Conservation (phyloP, 23 red algal species). For the Gracilaria vermiculophylla region DNA sequence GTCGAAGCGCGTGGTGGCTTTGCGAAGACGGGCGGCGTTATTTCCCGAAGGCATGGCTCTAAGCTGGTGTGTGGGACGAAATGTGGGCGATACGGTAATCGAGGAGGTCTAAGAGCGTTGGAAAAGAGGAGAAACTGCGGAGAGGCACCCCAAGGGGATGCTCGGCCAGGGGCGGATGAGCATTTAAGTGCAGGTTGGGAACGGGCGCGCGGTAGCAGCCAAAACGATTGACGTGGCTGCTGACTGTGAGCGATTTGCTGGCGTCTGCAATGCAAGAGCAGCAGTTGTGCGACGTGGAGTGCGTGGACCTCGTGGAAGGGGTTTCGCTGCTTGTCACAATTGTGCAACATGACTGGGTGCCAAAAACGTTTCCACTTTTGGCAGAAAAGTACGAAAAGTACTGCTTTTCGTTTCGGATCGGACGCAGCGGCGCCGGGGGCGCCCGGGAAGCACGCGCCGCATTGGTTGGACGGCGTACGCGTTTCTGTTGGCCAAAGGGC, state of each 20-base stretch:
- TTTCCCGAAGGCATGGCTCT: slow-evolving; percentile 37
- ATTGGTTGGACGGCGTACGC: too few relatives aligned
- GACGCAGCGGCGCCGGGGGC: too few relatives aligned
- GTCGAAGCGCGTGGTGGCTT: slow-evolving; percentile 58
- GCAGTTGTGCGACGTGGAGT: background rate
- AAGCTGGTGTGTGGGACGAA: too few relatives aligned
- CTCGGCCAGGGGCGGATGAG: background rate
- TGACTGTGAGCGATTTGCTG: background rate
- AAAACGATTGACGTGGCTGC: slow-evolving; percentile 8
- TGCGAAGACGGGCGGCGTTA: slow-evolving; percentile 56
- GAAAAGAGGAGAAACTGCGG: background rate
- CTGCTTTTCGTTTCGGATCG: too few relatives aligned
- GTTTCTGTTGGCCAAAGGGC: too few relatives aligned
- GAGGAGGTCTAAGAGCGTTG: background rate
- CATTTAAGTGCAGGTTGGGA: background rate
- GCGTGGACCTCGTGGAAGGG: too few relatives aligned
- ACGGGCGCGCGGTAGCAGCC: background rate
- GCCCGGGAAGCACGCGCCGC: too few relatives aligned
- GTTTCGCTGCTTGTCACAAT: too few relatives aligned
- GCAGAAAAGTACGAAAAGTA: too few relatives aligned
- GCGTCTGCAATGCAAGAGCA: background rate
- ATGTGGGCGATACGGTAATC: background rate
- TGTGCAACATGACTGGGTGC: too few relatives aligned
- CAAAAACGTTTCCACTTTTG: too few relatives aligned
- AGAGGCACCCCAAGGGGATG: background rate